Evolutionary conservation across 768 basidiomycete species (phyloP).

Genomic region (Pleurotus salmoneostramineus): DNA sequence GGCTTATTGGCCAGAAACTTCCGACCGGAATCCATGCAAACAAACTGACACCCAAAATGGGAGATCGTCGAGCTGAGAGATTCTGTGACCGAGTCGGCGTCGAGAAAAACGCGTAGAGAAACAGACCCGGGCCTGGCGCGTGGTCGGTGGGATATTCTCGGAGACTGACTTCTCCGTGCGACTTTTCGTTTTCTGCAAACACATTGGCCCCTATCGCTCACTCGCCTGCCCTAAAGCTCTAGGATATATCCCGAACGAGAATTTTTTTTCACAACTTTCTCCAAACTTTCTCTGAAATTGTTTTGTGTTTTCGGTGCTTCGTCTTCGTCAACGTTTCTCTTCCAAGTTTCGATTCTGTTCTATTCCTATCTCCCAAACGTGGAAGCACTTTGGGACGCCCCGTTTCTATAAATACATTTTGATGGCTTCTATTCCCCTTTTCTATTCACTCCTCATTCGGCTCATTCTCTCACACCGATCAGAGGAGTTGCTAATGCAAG

Average conservation of each 20-base stretch:
- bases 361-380: too few species aligned
- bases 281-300: neutral
- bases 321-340: too few species aligned
- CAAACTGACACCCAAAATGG: neutral
- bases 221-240: neutral
- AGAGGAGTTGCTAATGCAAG: constrained; percentile 48
- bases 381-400: too few species aligned
- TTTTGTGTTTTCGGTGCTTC: neutral
- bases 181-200: neutral
- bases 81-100: neutral
- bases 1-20: constrained; percentile 7
- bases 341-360: too few species aligned
- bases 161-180: too few species aligned
- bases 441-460: constrained; percentile 46
- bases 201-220: neutral
- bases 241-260: too few species aligned
- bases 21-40: constrained; percentile 7
- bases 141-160: neutral
- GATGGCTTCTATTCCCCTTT: neutral
- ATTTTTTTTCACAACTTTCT: neutral
- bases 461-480: constrained; percentile 28
- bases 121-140: neutral
- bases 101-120: neutral
- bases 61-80: neutral
- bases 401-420: neutral